Evolutionary conservation across 2,329 filamentous ascomycete species (phyloP).

Genomic region (Botrytis tulipae): DNA sequence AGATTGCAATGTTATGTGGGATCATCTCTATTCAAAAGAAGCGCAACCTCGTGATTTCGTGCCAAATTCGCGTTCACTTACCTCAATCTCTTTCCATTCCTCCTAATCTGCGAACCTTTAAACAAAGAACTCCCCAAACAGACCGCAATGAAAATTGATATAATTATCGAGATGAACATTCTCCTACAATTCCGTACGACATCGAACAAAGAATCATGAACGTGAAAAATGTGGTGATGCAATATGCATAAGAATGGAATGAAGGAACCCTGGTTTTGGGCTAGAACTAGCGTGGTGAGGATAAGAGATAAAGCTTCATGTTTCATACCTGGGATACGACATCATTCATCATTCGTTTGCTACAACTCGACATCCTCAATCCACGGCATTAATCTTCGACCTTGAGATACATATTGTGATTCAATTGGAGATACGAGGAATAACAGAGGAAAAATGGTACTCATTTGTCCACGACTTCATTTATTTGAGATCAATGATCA

Average conservation of each 20-base stretch:
- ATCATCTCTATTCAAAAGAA: not conserved
- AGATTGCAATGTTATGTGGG: not conserved
- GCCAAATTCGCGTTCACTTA: conserved; percentile 23
- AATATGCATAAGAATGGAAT: conserved; percentile 6
- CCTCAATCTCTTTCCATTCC: conserved; percentile 36
- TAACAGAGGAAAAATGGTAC: conserved; percentile 42
- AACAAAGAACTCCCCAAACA: conserved; percentile 25
- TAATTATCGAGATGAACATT: conserved; percentile 30
- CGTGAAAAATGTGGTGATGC: conserved; percentile 11
- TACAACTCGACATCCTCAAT: not conserved
- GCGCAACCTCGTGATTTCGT: not conserved
- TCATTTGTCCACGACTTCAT: conserved; percentile 57
- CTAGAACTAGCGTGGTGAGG: not conserved
- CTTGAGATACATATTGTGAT: not conserved
- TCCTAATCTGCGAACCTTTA: conserved; percentile 30
- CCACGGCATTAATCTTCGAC: no score
- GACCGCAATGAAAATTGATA: conserved; percentile 22
- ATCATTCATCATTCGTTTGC: not conserved
- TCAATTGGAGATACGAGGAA: not conserved
- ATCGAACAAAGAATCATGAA: not conserved
- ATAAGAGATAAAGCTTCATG: conserved; percentile 4
- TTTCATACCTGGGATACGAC: not conserved
- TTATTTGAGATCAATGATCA: conserved; percentile 69
- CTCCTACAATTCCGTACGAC: not conserved
- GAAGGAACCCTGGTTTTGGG: not conserved